Evolutionary conservation across 768 basidiomycete genomes (phyloP).

Genomic region (Suillus hirtellus): DNA sequence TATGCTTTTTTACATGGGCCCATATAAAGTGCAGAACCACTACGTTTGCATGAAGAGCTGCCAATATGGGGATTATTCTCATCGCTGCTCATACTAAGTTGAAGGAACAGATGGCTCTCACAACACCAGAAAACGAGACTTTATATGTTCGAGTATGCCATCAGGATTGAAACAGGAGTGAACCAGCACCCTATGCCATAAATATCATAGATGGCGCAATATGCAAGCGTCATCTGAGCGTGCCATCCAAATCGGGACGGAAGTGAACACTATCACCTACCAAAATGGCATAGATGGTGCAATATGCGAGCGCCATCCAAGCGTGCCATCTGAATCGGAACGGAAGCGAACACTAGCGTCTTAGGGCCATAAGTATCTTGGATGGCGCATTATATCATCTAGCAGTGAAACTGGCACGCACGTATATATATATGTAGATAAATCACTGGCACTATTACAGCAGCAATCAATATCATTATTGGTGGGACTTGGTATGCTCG

Average conservation of each 20-base stretch:
- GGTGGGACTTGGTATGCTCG: too few species aligned
- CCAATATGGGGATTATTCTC: background rate
- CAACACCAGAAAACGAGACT: background rate
- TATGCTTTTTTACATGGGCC: background rate
- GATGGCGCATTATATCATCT: slow-evolving; percentile 14
- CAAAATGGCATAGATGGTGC: too few species aligned
- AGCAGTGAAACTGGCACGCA: too few species aligned
- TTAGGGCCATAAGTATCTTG: background rate
- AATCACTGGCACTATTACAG: background rate
- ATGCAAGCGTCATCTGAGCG: background rate
- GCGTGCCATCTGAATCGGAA: too few species aligned
- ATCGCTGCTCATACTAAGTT: background rate
- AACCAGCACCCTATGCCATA: background rate
- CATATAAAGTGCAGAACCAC: background rate
- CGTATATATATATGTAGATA: too few species aligned
- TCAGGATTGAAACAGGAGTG: background rate
- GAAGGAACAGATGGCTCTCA: background rate
- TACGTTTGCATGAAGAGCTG: background rate
- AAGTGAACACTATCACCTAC: too few species aligned
- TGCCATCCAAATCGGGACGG: background rate
- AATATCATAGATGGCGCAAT: background rate
- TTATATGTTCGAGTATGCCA: background rate
- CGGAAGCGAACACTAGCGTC: background rate
- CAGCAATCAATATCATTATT: background rate
- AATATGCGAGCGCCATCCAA: too few species aligned